Evolutionary conservation across 345 rosid genomes (phyloP).

Genomic region (Eucalyptus shirleyi): DNA sequence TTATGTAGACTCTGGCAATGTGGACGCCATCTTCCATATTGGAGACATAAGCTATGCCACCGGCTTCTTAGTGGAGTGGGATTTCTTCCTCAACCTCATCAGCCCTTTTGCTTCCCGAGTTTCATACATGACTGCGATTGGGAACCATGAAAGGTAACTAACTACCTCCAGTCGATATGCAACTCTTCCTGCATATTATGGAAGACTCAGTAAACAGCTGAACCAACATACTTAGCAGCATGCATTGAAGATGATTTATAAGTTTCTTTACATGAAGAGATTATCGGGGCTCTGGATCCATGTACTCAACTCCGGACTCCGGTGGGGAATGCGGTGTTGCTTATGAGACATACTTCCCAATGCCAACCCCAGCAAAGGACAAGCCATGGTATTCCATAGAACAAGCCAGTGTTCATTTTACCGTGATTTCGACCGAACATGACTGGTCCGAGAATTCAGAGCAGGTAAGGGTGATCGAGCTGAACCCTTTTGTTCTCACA

Average conservation of each 20-base stretch:
- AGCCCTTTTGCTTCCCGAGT: conserved; percentile 47
- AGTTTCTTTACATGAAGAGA: conserved; percentile 15
- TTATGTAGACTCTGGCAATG: conserved; percentile 23
- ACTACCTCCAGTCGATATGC: too few relatives aligned
- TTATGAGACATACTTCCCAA: conserved; percentile 56
- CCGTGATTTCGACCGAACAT: conserved; percentile 58
- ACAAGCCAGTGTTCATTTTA: conserved; percentile 41
- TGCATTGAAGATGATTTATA: background rate
- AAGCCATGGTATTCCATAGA: conserved; percentile 73
- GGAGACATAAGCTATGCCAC: conserved; percentile 81
- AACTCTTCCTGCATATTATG: background rate
- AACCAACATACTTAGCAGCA: background rate
- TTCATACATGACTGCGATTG: conserved; percentile 68
- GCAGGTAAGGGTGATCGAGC: conserved; percentile 22
- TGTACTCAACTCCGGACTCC: conserved; percentile 31
- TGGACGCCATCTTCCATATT: conserved; percentile 60
- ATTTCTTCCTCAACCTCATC: conserved; percentile 46
- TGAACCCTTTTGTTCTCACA: background rate
- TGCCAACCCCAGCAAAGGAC: conserved; percentile 52
- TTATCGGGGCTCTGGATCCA: conserved; percentile 26
- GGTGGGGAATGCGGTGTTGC: conserved; percentile 76
- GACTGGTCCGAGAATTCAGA: conserved; percentile 31
- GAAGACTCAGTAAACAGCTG: background rate
- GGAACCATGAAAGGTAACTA: conserved; percentile 59
- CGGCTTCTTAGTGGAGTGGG: conserved; percentile 70